Evolutionary conservation across 2,329 filamentous ascomycete genomes (phyloP), one percentile per base, ranked within the genome.

Genomic region (Xylariomycetidae sp.): DNA sequence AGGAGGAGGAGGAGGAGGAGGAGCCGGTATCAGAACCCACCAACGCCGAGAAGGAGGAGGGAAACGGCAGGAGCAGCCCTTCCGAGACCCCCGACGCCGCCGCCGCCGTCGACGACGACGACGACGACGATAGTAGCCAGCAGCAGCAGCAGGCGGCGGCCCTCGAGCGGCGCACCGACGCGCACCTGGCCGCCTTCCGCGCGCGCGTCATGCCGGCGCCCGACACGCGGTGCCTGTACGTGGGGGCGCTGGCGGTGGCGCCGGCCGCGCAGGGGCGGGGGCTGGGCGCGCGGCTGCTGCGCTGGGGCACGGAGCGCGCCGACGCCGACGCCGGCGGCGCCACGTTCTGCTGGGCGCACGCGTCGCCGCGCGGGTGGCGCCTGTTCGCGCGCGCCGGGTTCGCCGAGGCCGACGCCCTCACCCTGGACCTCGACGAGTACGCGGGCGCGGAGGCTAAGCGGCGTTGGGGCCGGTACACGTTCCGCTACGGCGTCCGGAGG

Each of bases 331-430:
- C 44, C 20, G 20, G 8, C 8, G 20, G 20, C 12, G 12, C 20
- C 20, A 49, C 48, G 7, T 54, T 59, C 25, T 50, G 48, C 20
- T 60, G 58, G 58, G 57, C 58, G 29, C 55, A 59, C 36, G 53
- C 57, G 12, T 60, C 56, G 6, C 54, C 57, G 35, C 45, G 43
- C 5, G 54, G 44, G 1, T 54, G 47, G 44, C 32, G 18, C n/a
- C 41, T 53, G 34, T 61, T 57, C 25, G 42, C 42, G 22, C 54
- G 52, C 39, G 41, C 42, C 19, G 56, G 54, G 2, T 31, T 31
- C 18, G 6, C 10, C 13, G 19, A 15, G 13, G 19, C 8, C 7
- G 18, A 31, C 12, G 4, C 12, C 5, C 13, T 16, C 19, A 15
- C 19, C 12, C 13, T 23, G 10, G n/a, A 23, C 13, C 12, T 23